These are phyloP conservation scores for Wickerhamomyces silvicola DNA, from an alignment of 805 yeast species.

Conservation along the genomic window DNA sequence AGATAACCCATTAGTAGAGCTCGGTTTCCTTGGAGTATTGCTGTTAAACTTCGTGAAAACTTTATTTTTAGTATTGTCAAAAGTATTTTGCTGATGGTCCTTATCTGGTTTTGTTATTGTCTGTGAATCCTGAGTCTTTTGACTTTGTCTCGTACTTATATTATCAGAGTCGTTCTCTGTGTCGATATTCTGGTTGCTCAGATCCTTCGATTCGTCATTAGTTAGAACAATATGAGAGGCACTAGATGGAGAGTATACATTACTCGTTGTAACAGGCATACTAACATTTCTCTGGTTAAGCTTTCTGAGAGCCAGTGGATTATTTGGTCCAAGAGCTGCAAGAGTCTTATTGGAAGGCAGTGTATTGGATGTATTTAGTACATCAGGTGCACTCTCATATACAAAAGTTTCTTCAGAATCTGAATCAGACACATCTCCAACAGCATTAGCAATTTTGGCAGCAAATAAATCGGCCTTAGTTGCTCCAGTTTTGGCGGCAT, in stretches of 20 bases:
- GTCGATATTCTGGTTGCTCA: conserved; percentile 5
- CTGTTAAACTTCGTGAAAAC: conserved; percentile 19
- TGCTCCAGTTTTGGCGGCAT: conserved; percentile 27
- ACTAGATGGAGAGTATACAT: conserved; percentile 6
- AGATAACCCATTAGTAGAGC: conserved; percentile 7
- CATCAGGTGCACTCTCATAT: conserved; percentile 50
- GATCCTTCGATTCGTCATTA: conserved; percentile 9
- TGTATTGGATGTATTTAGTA: conserved; percentile 14
- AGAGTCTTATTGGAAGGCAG: conserved; percentile 12
- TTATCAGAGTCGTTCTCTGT: conserved; percentile 13
- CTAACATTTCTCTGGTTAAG: conserved; percentile 20
- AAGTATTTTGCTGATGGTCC: not conserved
- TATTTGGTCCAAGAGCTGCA: conserved; percentile 5
- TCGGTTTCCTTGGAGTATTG: conserved; percentile 12
- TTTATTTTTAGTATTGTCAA: conserved; percentile 6
- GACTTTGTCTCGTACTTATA: not conserved
- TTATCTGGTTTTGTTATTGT: conserved; percentile 1
- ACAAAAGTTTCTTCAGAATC: conserved; percentile 95
- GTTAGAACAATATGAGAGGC: conserved; percentile 5
- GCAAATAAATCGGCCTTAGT: conserved; percentile 92
- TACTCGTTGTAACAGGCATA: conserved; percentile 18
- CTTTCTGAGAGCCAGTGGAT: conserved; percentile 15
- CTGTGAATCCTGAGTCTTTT: not conserved
- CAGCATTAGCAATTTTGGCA: conserved; percentile 90
- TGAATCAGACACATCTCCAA: conserved; percentile 79